These are phyloP conservation scores for Chaetomium tenue DNA, from an alignment of 495 filamentous ascomycete species.

Conservation along the genomic window DNA sequence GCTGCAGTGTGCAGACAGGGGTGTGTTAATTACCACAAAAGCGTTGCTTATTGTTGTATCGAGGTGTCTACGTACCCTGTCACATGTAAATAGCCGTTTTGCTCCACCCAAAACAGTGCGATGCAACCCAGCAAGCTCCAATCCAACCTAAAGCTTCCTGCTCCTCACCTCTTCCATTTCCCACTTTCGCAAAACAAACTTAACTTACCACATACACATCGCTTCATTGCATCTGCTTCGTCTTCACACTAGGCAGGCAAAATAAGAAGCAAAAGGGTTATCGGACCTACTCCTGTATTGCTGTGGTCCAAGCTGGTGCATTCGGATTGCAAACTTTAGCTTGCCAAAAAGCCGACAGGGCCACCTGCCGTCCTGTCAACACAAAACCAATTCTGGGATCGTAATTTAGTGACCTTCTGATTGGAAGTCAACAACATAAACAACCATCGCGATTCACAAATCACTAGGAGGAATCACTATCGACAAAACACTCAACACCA, in stretches of 20 bases:
- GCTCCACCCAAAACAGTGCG: conserved; percentile 13
- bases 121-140: conserved; percentile 22
- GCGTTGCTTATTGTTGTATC: conserved; percentile 4
- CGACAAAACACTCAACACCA: neutral
- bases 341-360: conserved; percentile 15
- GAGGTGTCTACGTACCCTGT: neutral
- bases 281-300: conserved; percentile 9
- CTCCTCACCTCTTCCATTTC: conserved; percentile 19
- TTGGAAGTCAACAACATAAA: conserved; percentile 8
- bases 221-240: conserved; percentile 16
- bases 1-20: conserved; percentile 2
- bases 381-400: conserved; percentile 1
- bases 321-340: conserved; percentile 16
- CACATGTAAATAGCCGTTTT: conserved; percentile 5
- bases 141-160: conserved; percentile 15
- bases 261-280: conserved; percentile 2
- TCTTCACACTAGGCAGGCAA: neutral
- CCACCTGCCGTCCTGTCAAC: conserved; percentile 12
- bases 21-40: neutral
- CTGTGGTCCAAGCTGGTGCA: conserved; percentile 10
- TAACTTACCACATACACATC: conserved; percentile 22
- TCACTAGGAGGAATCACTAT: neutral
- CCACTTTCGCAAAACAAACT: conserved; percentile 24
- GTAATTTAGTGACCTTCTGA: conserved; percentile 20
- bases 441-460: neutral